Base-by-base conservation (phyloP, 257 asterid genomes). In the Knoxia roxburghii region DNA sequence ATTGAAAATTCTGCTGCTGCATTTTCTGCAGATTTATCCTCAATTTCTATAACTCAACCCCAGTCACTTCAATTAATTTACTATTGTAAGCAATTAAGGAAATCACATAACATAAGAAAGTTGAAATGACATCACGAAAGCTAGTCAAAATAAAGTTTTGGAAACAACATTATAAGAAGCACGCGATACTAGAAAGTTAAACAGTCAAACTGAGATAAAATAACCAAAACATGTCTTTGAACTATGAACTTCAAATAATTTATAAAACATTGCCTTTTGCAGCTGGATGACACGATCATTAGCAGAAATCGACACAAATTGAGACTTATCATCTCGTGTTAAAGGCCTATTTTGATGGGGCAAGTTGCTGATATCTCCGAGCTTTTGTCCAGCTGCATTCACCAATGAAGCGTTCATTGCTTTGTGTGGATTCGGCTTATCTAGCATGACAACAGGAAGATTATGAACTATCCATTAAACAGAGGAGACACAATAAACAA, bases 351-450 rank as follows among this genome's bases (percentile, higher is more conserved):
- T 73, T 67, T 79, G 85, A 70, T 68, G 81, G 23, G 82, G 82
- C 80, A 86, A 73, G 77, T 87, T 87, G 83, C 91, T 83, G 72
- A 90, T 86, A 71, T 87, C 95, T 23, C 78, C 85, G 67, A 87
- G 87, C 70, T 77, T 86, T 78, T 71, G 76, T 83, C 91, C 77
- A 41, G 55, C 73, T 33, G 68, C 71, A 74, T 54, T 78, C 63
- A 72, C 84, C 35, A 70, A 56, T 33, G 64, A 55, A 53, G 69
- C 74, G 29, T 62, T 77, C 23, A 63, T 69, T 57, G 70, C 64
- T 43, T 76, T 79, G 58, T 70, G 78, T 52, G 59, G 12, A 68
- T 51, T 68, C 18, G 35, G 23, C 27, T 57, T 58, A 60, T 51
- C 72, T 57, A 39, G 68, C 30, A 60, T 5, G 65, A 23, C 11